Base-by-base conservation (phyloP, 108 stramenopile species). In the Craspedostauros australis region DNA sequence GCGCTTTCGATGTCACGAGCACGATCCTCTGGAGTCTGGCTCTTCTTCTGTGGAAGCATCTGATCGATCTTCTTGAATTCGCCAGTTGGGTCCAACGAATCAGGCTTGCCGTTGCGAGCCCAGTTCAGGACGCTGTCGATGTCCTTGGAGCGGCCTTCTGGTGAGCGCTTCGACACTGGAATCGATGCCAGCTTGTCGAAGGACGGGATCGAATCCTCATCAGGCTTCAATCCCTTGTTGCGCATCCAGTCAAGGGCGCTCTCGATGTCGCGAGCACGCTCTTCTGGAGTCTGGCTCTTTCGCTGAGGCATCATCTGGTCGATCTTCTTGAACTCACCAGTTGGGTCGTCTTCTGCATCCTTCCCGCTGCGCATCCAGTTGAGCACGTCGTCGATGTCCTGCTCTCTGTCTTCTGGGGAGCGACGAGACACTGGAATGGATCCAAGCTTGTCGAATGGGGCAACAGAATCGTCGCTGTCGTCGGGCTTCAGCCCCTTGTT, bases 191-290 rank as follows among this genome's bases (percentile, higher is more conserved):
- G 23, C 47, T 48, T 49, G 24, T 49, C 41, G 34, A 48, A 49
- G 14, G 12, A 22, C 2, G 61, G 46, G 1, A 54, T 32, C 12
- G 39, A 55, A 24, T 55, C 54, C 5, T 55, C 39, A 14, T 12
- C 32, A 3, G 42, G 44, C 12, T 44, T 27, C 14, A 55, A 39
- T 43, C 38, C 45, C 15, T 60, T 54, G 40, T 47, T 50, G 20
- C 72, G 32, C 25, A 64, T 37, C 61, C 60, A 70, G 39, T 73
- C 60, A 32, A 73, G 27, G 25, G 59, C 52, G 24, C 50, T 54
- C 23, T 61, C 64, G 25, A 73, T 46, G 19, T 64, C 47, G 4
- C 31, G 20, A 12, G 47, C 47, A 44, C 59, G 26, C 18, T 49
- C 59, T 27, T 60, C 47, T 11, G 59, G 47, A 28, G 20, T 39